A percentile compares a stretch with the other conserved stretches of the same genome.
Evolutionary conservation across 2,329 filamentous ascomycete species (phyloP).

Genomic region (Botrytis pseudocinerea): DNA sequence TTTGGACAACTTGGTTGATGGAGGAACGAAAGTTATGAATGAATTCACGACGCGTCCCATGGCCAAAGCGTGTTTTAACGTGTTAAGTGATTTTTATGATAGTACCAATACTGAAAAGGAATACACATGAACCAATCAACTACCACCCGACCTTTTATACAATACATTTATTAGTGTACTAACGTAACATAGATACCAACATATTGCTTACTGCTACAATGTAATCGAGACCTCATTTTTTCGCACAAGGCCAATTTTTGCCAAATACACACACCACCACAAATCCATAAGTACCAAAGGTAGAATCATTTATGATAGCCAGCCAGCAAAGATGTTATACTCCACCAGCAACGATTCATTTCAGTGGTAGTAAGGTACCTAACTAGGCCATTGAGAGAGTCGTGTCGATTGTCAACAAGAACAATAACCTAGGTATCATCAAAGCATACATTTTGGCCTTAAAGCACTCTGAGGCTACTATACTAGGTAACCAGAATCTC

Average conservation of each 20-base stretch:
- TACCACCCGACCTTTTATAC: not conserved
- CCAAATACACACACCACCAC: too few relatives aligned
- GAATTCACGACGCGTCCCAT: conserved; percentile 26
- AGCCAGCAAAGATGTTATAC: not conserved
- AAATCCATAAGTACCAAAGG: not conserved
- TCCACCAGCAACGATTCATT: not conserved
- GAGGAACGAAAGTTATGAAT: conserved; percentile 24
- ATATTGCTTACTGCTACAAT: not conserved
- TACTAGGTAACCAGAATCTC: not conserved
- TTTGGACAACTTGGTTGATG: conserved; percentile 17
- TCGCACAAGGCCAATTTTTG: not conserved
- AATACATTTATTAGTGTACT: too few relatives aligned
- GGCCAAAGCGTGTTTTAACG: conserved; percentile 31
- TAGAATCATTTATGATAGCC: conserved; percentile 2
- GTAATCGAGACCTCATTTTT: not conserved
- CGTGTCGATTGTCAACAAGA: not conserved
- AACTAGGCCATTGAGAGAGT: not conserved
- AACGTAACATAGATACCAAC: too few relatives aligned
- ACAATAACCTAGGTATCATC: not conserved
- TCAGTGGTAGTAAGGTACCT: not conserved
- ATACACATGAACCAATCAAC: not conserved
- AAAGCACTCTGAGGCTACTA: not conserved
- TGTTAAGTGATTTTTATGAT: conserved; percentile 36
- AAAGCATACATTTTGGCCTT: not conserved
- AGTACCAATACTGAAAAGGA: not conserved